Evolutionary conservation across 2,329 filamentous ascomycete genomes (phyloP).

Genomic region (Alternaria dauci): DNA sequence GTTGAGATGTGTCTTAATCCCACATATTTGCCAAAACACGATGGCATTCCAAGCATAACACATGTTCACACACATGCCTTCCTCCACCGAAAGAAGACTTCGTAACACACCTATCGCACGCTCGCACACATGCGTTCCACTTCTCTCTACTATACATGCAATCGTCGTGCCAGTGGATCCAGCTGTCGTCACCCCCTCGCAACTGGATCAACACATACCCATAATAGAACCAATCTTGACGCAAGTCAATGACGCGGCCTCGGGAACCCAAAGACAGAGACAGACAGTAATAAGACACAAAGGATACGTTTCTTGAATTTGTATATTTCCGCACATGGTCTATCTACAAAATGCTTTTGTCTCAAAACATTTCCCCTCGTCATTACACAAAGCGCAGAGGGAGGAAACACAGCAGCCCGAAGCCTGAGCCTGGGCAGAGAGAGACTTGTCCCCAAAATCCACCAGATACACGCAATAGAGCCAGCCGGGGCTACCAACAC

Average conservation of each 20-base stretch:
- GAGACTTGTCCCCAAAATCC: constrained; percentile 6
- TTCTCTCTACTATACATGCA: neutral
- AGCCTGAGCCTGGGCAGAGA: neutral
- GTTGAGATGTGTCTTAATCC: too few relatives aligned
- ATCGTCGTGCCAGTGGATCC: neutral
- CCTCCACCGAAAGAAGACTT: too few relatives aligned
- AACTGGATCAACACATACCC: neutral
- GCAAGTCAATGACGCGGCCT: neutral
- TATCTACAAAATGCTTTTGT: constrained; percentile 9
- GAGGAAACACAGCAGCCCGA: neutral
- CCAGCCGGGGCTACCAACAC: constrained; percentile 1
- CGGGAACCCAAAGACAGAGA: neutral
- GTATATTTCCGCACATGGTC: constrained; percentile 5
- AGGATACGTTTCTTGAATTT: constrained; percentile 5
- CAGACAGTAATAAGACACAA: neutral
- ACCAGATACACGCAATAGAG: neutral
- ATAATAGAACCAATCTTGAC: neutral
- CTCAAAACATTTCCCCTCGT: neutral
- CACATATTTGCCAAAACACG: too few relatives aligned
- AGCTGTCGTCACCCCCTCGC: neutral
- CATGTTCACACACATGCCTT: too few relatives aligned
- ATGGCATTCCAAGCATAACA: too few relatives aligned
- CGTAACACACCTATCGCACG: too few relatives aligned
- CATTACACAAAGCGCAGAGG: neutral
- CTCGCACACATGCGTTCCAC: too few relatives aligned